Percentiles rank a stretch among this genome's conserved stretches.
These are phyloP conservation scores for Aspergillus homomorphus DNA, from an alignment of 495 filamentous ascomycete genomes.

Conservation along the genomic window DNA sequence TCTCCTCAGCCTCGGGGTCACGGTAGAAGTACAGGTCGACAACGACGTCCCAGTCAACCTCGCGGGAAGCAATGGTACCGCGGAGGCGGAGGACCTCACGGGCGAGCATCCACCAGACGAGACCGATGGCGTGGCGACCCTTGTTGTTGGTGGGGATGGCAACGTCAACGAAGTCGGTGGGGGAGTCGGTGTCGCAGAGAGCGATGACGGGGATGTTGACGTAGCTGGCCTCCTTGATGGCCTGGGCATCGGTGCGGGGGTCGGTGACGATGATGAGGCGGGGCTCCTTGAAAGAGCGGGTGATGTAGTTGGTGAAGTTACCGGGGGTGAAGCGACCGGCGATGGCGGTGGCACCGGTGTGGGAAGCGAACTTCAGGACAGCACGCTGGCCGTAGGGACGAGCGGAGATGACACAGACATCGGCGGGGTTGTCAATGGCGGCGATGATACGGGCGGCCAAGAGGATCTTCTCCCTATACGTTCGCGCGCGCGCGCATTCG, in stretches of 20 bases:
- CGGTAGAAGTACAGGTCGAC: slow-evolving; percentile 99
- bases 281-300: slow-evolving; percentile 99
- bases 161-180: slow-evolving; percentile 98
- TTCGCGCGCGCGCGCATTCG: slow-evolving; percentile 20
- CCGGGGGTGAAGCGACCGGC: slow-evolving; percentile 99
- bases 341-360: slow-evolving; percentile 97
- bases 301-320: slow-evolving; percentile 99
- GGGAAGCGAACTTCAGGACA: slow-evolving; percentile 96
- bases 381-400: slow-evolving; percentile 99
- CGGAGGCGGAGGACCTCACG: slow-evolving; percentile 99
- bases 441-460: slow-evolving; percentile 97
- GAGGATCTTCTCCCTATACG: slow-evolving; percentile 94
- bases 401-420: slow-evolving; percentile 98
- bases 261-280: slow-evolving; percentile 99
- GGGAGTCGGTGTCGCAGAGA: slow-evolving; percentile 98
- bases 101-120: slow-evolving; percentile 99
- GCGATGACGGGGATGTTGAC: slow-evolving; percentile 99
- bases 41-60: slow-evolving; percentile 97
- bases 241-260: slow-evolving; percentile 98
- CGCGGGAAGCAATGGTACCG: slow-evolving; percentile 89
- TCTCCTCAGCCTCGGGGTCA: slow-evolving; percentile 96
- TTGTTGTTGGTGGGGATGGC: slow-evolving; percentile 99
- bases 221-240: slow-evolving; percentile 99
- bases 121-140: slow-evolving; percentile 96
- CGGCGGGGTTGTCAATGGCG: slow-evolving; percentile 97